Evolutionary conservation across 371 early-diverging fungal genomes (phyloP), one percentile per base, ranked within the genome.

Genomic region (Mortierella sp.): DNA sequence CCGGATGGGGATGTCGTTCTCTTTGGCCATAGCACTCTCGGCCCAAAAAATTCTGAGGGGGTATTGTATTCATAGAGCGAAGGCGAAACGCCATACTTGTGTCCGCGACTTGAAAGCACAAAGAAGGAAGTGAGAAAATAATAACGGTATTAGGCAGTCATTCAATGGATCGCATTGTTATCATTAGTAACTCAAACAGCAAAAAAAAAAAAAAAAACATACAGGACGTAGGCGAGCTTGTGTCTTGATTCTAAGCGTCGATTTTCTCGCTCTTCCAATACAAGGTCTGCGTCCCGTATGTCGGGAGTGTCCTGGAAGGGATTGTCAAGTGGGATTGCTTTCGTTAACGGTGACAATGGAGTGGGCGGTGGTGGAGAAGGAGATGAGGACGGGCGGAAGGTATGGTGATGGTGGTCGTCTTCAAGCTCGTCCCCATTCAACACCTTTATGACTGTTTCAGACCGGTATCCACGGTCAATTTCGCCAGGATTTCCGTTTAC

Each of bases 401-500:
- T 5, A 53, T 57, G 24, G 58, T 53, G 22, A 24, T 58, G 22
- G n/a, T 11, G n/a, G 2, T 15, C 32, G 32, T 59, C 40, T 3
- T 59, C 59, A 2, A 40, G 21, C 11, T 33, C 21, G 2, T 38
- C 38, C 5, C 21, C 40, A n/a, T 32, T 28, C 59, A 62, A 15
- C 4, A 62, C 47, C 24, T 28, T 45, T 4, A 6, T 10, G 10
- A 67, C 50, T 9, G 22, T 67, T 50, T 67, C 67, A 4, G 67
- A 67, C 28, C 19, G 21, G 50, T 67, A 67, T 7, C 67, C 67
- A 13, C 67, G 67, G 38, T 32, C 21, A 22, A 66, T 66, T 21
- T 59, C 59, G n/a, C n/a, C 50, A n/a, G 50, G 50, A 47, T 19
- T 32, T 0, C 2, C n/a, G n/a, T 32, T 50, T 13, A 9, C 24